These are phyloP conservation scores for Yamadazyma membranifaciens DNA, from an alignment of 1,139 yeast genomes.

Conservation along the genomic window DNA sequence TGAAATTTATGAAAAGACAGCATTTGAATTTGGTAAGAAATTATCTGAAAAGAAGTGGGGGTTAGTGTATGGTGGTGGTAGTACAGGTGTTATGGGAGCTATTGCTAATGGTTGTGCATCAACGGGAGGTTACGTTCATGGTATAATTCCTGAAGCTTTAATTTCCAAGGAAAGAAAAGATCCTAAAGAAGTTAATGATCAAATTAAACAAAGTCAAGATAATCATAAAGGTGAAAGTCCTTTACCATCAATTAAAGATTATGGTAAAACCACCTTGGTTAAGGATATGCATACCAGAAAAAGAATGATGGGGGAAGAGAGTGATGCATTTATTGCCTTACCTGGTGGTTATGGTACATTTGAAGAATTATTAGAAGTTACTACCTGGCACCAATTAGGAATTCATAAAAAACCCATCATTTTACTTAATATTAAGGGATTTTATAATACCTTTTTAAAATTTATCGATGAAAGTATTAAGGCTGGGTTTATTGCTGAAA, in stretches of 20 bases:
- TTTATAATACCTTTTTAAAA: conserved; percentile 65
- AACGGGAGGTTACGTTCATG: conserved; percentile 75
- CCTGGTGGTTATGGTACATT: conserved; percentile 94
- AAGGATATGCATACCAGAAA: conserved; percentile 90
- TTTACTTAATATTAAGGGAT: conserved; percentile 74
- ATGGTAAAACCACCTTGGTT: conserved; percentile 80
- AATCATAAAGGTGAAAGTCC: conserved; percentile 64
- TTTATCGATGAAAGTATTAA: conserved; percentile 58
- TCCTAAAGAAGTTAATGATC: conserved; percentile 44
- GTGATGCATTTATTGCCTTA: conserved; percentile 84
- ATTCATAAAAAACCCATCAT: conserved; percentile 82
- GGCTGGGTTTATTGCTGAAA: conserved; percentile 65
- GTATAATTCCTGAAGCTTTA: conserved; percentile 81
- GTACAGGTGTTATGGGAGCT: conserved; percentile 84
- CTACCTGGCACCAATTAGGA: conserved; percentile 85
- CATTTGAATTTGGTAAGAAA: conserved; percentile 56
- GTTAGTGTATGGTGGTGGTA: conserved; percentile 88
- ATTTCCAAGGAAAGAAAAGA: conserved; percentile 68
- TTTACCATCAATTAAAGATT: conserved; percentile 55
- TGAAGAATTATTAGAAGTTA: conserved; percentile 87
- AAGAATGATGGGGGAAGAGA: conserved; percentile 80
- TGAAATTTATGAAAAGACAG: conserved; percentile 49
- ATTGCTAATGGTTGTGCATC: conserved; percentile 73
- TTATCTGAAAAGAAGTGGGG: conserved; percentile 67
- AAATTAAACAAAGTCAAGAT: conserved; percentile 44